These are phyloP conservation scores for Fusarium burgessii DNA, from an alignment of 2,329 filamentous ascomycete species.

Conservation along the genomic window DNA sequence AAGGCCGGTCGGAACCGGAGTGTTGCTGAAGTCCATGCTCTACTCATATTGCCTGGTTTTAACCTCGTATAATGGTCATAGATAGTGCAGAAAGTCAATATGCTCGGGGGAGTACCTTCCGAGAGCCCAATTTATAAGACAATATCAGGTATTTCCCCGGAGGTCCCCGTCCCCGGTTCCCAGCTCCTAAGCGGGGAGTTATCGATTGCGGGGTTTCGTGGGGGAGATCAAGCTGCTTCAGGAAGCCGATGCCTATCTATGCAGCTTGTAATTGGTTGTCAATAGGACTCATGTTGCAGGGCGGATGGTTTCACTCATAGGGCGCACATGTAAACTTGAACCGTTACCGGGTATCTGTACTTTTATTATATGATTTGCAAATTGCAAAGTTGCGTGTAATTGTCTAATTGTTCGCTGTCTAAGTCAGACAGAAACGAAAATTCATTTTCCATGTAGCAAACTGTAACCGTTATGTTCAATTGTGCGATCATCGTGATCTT, in stretches of 20 bases:
- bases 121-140: constrained; percentile 12
- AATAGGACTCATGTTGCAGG: constrained; percentile 16
- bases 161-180: background rate
- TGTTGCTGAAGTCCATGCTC: constrained; percentile 22
- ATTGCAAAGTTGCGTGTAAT: constrained; percentile 38
- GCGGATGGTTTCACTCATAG: constrained; percentile 19
- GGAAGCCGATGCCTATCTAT: constrained; percentile 12
- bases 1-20: constrained; percentile 34
- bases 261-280: constrained; percentile 15
- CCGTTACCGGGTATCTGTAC: constrained; percentile 41
- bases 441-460: constrained; percentile 23
- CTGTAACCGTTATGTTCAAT: constrained; percentile 15
- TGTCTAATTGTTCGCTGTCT: constrained; percentile 34
- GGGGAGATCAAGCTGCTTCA: constrained; percentile 32
- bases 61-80: background rate
- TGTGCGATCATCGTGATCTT: constrained; percentile 5
- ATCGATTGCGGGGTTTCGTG: constrained; percentile 39
- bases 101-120: background rate
- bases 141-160: constrained; percentile 8
- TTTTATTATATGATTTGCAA: constrained; percentile 34
- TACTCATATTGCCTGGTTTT: constrained; percentile 30
- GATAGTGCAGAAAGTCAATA: constrained; percentile 9
- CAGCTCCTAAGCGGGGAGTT: constrained; percentile 22
- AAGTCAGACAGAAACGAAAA: constrained; percentile 16
- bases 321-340: constrained; percentile 10